phyloP scores from a whole-genome alignment of 2,329 filamentous ascomycete genomes.

The Aurifilum marmelostoma region DNA sequence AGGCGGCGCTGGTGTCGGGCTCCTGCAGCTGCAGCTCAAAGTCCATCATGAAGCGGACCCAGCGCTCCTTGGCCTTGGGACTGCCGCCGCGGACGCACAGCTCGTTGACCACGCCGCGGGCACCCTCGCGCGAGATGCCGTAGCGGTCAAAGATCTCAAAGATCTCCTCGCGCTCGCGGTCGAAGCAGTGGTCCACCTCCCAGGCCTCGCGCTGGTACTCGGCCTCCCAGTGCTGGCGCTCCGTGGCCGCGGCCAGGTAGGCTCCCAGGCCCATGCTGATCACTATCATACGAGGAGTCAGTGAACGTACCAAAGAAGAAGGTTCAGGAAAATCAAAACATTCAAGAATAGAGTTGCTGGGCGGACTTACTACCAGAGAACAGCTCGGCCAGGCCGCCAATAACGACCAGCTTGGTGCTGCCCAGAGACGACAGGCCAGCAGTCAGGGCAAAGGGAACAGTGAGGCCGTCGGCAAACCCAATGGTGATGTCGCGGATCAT shows the following conservation, averaged over 20 bases:
- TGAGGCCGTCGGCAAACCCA: slow-evolving; percentile 77
- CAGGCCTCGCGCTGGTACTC: slow-evolving; percentile 50
- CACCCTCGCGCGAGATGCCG: slow-evolving; percentile 48
- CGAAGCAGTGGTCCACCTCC: slow-evolving; percentile 48
- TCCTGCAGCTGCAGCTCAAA: slow-evolving; percentile 57
- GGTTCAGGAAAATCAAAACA: neutral
- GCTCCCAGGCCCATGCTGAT: slow-evolving; percentile 80
- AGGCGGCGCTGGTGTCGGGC: slow-evolving; percentile 47
- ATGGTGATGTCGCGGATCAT: slow-evolving; percentile 69
- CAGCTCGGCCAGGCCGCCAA: slow-evolving; percentile 58
- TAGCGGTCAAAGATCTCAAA: slow-evolving; percentile 53
- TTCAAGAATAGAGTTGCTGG: neutral
- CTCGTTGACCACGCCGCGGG: slow-evolving; percentile 52
- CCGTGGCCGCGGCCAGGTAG: slow-evolving; percentile 68
- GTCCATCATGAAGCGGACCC: slow-evolving; percentile 63
- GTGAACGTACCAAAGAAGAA: neutral
- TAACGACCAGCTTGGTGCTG: slow-evolving; percentile 42
- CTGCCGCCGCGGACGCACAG: slow-evolving; percentile 49
- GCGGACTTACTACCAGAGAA: slow-evolving; percentile 64
- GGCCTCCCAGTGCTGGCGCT: slow-evolving; percentile 54
- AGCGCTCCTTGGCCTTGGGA: slow-evolving; percentile 43
- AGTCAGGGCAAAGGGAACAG: slow-evolving; percentile 78
- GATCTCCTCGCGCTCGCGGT: slow-evolving; percentile 49
- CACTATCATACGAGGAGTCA: slow-evolving; percentile 36
- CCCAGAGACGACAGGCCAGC: slow-evolving; percentile 71